A percentile compares a stretch with the other conserved stretches of the same genome.
phyloP scores from a whole-genome alignment of 495 filamentous ascomycete species.

The Lasiosphaeriaceae sp. region DNA sequence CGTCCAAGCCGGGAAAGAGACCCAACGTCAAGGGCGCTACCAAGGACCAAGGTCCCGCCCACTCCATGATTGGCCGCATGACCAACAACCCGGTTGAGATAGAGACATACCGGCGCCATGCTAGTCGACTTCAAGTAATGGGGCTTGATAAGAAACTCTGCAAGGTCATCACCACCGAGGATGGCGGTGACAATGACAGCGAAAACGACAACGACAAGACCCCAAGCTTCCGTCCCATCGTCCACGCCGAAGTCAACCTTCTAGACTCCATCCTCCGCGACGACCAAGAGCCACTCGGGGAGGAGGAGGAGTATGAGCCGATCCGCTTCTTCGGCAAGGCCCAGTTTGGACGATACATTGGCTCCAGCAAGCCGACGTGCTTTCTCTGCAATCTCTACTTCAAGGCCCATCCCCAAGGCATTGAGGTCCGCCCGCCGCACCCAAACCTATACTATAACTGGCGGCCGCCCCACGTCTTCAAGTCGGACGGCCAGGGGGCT shows the following conservation, averaged over 20 bases:
- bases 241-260: slow-evolving; percentile 34
- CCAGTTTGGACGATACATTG: slow-evolving; percentile 30
- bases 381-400: slow-evolving; percentile 34
- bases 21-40: neutral
- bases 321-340: slow-evolving; percentile 26
- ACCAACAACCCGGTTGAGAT: neutral
- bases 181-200: neutral
- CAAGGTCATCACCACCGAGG: neutral
- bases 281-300: neutral
- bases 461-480: slow-evolving; percentile 1
- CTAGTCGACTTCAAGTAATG: neutral
- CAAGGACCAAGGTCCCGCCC: neutral
- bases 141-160: neutral
- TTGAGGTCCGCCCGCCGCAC: slow-evolving; percentile 25
- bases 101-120: neutral
- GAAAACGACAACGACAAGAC: neutral
- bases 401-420: slow-evolving; percentile 11
- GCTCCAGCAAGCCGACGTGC: slow-evolving; percentile 39
- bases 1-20: neutral
- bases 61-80: slow-evolving; percentile 16
- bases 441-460: slow-evolving; percentile 36
- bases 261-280: slow-evolving; percentile 27
- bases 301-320: neutral
- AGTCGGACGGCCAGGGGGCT: neutral
- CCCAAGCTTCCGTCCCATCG: slow-evolving; percentile 18